A percentile compares a stretch with the other conserved stretches of the same genome.
Conservation (phyloP, 192 early-diverging fungal species). For the Entomortierella lignicola region DNA sequence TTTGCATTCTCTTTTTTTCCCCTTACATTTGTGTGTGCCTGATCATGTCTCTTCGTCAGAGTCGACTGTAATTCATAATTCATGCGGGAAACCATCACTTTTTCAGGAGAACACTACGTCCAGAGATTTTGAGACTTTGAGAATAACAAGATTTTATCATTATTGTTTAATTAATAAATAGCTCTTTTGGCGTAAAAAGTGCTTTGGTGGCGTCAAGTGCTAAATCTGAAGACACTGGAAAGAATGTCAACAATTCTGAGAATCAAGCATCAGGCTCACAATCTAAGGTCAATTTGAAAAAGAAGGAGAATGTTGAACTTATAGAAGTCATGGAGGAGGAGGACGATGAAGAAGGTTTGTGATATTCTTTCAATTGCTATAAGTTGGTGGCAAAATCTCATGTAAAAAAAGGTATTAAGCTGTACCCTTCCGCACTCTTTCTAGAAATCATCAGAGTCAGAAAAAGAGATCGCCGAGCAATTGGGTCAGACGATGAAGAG, state of each 20-base stretch:
- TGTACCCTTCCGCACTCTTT: background rate
- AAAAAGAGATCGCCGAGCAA: slow-evolving; percentile 22
- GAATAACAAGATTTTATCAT: too few relatives aligned
- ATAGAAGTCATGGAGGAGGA: slow-evolving; percentile 18
- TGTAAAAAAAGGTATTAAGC: background rate
- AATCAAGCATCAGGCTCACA: background rate
- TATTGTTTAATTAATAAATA: background rate
- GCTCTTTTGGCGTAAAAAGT: slow-evolving; percentile 42
- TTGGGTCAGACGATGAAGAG: slow-evolving; percentile 36
- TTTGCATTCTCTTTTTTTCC: background rate
- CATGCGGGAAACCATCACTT: too few relatives aligned
- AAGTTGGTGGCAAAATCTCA: slow-evolving; percentile 19
- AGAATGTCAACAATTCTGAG: background rate
- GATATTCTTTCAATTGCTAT: too few relatives aligned
- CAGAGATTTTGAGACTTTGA: too few relatives aligned
- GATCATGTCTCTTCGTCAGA: slow-evolving; percentile 46
- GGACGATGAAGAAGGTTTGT: slow-evolving; percentile 20
- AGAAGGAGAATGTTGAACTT: background rate
- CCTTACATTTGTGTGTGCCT: background rate
- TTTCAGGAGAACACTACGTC: too few relatives aligned
- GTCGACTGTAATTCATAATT: slow-evolving; percentile 33
- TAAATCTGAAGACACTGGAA: slow-evolving; percentile 1
- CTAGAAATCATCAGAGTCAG: slow-evolving; percentile 14
- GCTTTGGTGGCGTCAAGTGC: slow-evolving; percentile 41
- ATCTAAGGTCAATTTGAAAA: background rate